Evolutionary conservation across 129 eudicot species (phyloP), one percentile per base, ranked within the genome.

Genomic region (Mikania micrantha): DNA sequence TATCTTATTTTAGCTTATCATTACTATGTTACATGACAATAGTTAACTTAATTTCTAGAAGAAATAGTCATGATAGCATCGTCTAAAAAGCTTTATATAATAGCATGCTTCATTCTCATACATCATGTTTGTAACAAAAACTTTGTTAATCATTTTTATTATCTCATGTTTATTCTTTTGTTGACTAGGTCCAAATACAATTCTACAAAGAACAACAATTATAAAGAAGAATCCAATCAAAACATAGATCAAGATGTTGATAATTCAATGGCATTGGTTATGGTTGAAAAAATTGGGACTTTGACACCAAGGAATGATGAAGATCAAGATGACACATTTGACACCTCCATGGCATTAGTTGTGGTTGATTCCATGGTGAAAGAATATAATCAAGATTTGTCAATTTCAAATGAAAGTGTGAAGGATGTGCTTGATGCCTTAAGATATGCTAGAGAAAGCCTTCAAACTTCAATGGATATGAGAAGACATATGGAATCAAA

Each of bases 261-360:
- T 56, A 81, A 88, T 66, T 80, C 90, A 1, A 70, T 83, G 86
- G 88, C 94, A 69, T 31, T 89, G 16, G 84, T 81, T 24, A 58
- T 57, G 13, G 69, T 89, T 49, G 78, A 79, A 25, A 67, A 45
- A 1, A 17, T 36, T 1, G 17, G 9, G 7, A 36, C 13, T 4
- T 0, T 27, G 42, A 59, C 69, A 45, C 44, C 56, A 67, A 48
- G 34, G 32, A 41, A 69, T 10, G 48, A 66, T 22, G 62, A 54
- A 19, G 62, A 76, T 25, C 54, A 25, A 35, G 87, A 83, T 49
- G 77, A 60, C 49, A 10, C 36, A 11, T 66, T 66, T n/a, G 81
- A 85, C 60, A 77, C 83, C 74, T 78, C 92, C 7, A 72, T 83
- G 85, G 93, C 90, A 67, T 58, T 89, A 40, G 90, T 83, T 28